phyloP scores from a whole-genome alignment of 2,329 filamentous ascomycete species.

The Curvularia spicifera region DNA sequence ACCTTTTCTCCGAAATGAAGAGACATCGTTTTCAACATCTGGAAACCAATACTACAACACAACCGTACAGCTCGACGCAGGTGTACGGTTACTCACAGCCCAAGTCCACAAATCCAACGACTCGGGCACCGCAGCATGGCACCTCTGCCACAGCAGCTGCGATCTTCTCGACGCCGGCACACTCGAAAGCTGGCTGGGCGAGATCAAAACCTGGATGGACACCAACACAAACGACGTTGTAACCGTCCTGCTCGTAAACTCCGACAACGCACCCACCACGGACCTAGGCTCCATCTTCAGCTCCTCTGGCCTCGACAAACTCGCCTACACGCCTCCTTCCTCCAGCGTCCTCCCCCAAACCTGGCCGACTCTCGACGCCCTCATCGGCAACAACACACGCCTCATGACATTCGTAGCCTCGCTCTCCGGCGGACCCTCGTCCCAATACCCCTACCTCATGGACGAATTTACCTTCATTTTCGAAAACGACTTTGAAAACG shows the following conservation, averaged over 20 bases:
- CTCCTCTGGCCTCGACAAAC: constrained; percentile 62
- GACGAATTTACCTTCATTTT: constrained; percentile 72
- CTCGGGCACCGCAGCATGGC: constrained; percentile 54
- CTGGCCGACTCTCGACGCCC: constrained; percentile 75
- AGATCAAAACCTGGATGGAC: constrained; percentile 73
- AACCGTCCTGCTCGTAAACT: constrained; percentile 75
- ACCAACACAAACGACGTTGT: constrained; percentile 75
- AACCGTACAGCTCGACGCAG: constrained; percentile 71
- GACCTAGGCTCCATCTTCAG: constrained; percentile 59
- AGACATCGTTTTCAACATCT: constrained; percentile 66
- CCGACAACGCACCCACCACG: constrained; percentile 62
- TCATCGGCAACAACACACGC: constrained; percentile 70
- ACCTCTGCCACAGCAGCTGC: constrained; percentile 75
- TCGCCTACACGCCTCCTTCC: constrained; percentile 58
- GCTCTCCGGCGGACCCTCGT: constrained; percentile 33
- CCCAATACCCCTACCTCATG: constrained; percentile 63
- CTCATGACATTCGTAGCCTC: constrained; percentile 73
- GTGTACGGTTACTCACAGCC: constrained; percentile 72
- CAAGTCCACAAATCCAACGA: constrained; percentile 70
- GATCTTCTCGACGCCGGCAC: constrained; percentile 71
- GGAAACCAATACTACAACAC: constrained; percentile 79
- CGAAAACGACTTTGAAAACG: constrained; percentile 74
- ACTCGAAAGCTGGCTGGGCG: constrained; percentile 67
- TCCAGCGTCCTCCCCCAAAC: constrained; percentile 57
- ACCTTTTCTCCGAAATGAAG: constrained; percentile 70